Evolutionary conservation across 345 rosid genomes (phyloP).

Genomic region (Kernera saxatilis): DNA sequence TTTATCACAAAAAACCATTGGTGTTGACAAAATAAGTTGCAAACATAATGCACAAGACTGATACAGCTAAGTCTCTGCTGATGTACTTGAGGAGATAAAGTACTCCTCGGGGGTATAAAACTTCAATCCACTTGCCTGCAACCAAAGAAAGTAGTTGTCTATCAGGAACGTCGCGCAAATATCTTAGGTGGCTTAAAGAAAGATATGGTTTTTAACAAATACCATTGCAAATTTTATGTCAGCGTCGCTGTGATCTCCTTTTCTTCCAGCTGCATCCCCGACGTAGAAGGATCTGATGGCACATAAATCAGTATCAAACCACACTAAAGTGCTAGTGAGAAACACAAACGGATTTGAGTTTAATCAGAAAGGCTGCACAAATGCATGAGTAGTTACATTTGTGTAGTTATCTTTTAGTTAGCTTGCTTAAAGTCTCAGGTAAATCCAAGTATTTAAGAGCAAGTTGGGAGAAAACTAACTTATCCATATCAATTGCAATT

Average conservation of each 20-base stretch:
- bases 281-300: slow-evolving; percentile 78
- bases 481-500: slow-evolving; percentile 67
- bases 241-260: slow-evolving; percentile 76
- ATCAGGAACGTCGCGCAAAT: slow-evolving; percentile 3
- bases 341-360: not conserved
- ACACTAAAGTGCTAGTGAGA: not conserved
- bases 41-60: not conserved
- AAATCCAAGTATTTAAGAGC: not conserved
- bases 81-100: slow-evolving; percentile 32
- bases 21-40: not conserved
- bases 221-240: slow-evolving; percentile 90
- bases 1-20: not conserved
- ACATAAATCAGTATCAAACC: not conserved
- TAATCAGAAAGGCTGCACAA: not conserved
- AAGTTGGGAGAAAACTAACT: slow-evolving; percentile 40
- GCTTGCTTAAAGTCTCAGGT: not conserved
- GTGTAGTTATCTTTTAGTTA: not conserved
- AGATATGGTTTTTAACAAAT: not conserved
- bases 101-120: slow-evolving; percentile 77
- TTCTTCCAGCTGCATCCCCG: slow-evolving; percentile 96
- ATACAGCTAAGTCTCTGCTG: not conserved
- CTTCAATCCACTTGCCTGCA: slow-evolving; percentile 71
- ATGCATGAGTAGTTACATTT: too few species aligned
- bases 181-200: too few species aligned
- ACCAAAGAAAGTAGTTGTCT: not conserved